Evolutionary conservation across 1,139 yeast species (phyloP), one percentile per base, ranked within the genome.

Genomic region (Kluyveromyces sp.): DNA sequence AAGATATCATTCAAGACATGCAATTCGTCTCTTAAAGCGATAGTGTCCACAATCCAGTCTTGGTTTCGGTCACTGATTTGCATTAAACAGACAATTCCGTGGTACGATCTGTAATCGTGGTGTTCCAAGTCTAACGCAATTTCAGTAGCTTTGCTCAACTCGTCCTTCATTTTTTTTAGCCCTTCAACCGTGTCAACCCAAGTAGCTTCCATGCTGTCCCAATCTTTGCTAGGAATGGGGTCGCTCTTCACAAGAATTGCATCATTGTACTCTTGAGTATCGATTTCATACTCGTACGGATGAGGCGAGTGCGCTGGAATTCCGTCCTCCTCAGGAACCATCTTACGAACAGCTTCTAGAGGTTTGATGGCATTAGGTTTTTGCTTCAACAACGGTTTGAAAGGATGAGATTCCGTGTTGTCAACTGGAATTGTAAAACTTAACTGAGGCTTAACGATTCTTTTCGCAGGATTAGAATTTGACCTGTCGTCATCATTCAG

Each of bases 111-210:
- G 60, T 77, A 84, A 57, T 89, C 97, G 60, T 94, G 98, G 64
- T 94, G 98, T 60, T 94, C 99, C 52, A 94, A 74, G 71, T 94
- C 99, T n/a, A 94, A 83, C 0, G 98, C 98, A 35, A 94, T 76
- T 49, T 79, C 95, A 1, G 70, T 64, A 49, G 73, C 72, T 1
- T 61, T 56, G 39, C 64, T 62, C 42, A 94, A 69, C 11, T 70
- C 74, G 0, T 65, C 57, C 1, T 87, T 55, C 83, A 94, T 77
- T 4, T 60, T 61, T 0, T 66, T 55, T 32, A 92, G 63, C 30
- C 69, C 67, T 15, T 73, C 79, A 1, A 67, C 66, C 1, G 73
- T 72, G 50, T 83, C 88, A 1, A 94, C 85, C 85, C 92, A 87
- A 1, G 67, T 71, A 2, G 92, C 83, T 6, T 67, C 70, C 2